Base-by-base conservation (phyloP, 768 basidiomycete species). In the Phylloporus rhodoxanthus region DNA sequence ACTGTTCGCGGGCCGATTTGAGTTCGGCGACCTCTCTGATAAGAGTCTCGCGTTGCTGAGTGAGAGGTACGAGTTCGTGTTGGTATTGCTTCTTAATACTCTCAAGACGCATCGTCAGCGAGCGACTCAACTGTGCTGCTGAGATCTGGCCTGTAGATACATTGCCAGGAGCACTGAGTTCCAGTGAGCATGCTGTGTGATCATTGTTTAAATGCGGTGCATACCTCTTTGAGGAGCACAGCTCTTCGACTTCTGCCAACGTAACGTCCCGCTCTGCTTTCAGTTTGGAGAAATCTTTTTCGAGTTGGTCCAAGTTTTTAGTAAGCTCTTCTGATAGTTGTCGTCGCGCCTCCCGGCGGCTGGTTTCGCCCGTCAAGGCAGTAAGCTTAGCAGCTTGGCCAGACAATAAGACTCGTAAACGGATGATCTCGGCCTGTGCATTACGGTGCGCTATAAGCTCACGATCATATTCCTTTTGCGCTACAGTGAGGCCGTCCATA, bases 381-480 rank as follows among this genome's bases (percentile, higher is more conserved):
- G 88, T 87, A 19, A 99, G 75, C 47, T 85, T 78, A 10, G 85
- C 91, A 2, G 84, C 91, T 66, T 98, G 95, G 5, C 91, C 91
- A 49, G 92, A 88, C 19, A 98, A 74, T 44, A 94, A 75, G 26
- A 91, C 82, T 37, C 90, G 74, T 21, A 99, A 72, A 36, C 88
- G 79, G 20, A 86, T 85, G 50, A 97, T 88, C 70, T 97, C 93
- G 0, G 89, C 85, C 69, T 98, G 93, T 1, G 90, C 87, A 55
- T 97, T 93, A 15, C 90, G 81, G 17, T 95, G 80, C 19, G 85
- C 82, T 50, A 87, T 84, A 30, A 93, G 75, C 67, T 98, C 96
- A 45, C 81, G 81, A 62, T 97, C 94, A 63, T 95, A 97, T 63
- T 98, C 96, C 37, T 86, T 85, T 58, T 93, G 89, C 2, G 95